Conservation (phyloP, 371 early-diverging fungal genomes). For the Mortierella polycephala region DNA sequence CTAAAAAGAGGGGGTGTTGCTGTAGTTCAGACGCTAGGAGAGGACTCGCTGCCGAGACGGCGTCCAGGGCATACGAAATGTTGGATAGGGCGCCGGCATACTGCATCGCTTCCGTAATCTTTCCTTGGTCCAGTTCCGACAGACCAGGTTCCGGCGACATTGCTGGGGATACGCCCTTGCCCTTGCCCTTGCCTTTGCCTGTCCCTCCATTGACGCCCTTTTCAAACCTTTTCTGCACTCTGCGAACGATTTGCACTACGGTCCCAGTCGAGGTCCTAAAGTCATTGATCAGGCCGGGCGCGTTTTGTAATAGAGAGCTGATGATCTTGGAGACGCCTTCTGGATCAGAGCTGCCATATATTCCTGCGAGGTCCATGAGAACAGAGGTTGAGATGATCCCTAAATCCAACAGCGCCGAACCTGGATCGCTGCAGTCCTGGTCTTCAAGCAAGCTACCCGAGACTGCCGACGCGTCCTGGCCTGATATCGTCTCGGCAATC, state of each 20-base stretch:
- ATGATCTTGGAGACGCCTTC: conserved; percentile 53
- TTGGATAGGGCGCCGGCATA: conserved; percentile 32
- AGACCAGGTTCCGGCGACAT: conserved; percentile 20
- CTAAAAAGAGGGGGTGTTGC: conserved; percentile 27
- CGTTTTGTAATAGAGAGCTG: conserved; percentile 26
- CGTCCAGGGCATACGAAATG: conserved; percentile 33
- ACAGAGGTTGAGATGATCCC: conserved; percentile 54
- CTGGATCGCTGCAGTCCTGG: conserved; percentile 21
- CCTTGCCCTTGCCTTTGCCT: conserved; percentile 49
- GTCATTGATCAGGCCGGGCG: conserved; percentile 37
- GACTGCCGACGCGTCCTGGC: conserved; percentile 16
- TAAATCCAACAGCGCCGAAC: conserved; percentile 36
- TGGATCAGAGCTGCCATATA: conserved; percentile 58
- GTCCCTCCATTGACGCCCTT: conserved; percentile 36
- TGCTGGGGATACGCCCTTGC: conserved; percentile 28
- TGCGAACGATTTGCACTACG: conserved; percentile 54
- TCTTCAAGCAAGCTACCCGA: conserved; percentile 1
- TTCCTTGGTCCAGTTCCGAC: conserved; percentile 20
- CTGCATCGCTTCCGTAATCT: conserved; percentile 32
- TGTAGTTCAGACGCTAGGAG: conserved; percentile 22
- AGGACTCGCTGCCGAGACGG: conserved; percentile 30
- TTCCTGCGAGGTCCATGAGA: conserved; percentile 56
- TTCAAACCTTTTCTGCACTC: conserved; percentile 51
- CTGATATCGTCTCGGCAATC: conserved; percentile 36
- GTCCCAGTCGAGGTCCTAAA: conserved; percentile 39